Base-by-base conservation (phyloP, 306 rosid genomes). In the Malus sieversii region DNA sequence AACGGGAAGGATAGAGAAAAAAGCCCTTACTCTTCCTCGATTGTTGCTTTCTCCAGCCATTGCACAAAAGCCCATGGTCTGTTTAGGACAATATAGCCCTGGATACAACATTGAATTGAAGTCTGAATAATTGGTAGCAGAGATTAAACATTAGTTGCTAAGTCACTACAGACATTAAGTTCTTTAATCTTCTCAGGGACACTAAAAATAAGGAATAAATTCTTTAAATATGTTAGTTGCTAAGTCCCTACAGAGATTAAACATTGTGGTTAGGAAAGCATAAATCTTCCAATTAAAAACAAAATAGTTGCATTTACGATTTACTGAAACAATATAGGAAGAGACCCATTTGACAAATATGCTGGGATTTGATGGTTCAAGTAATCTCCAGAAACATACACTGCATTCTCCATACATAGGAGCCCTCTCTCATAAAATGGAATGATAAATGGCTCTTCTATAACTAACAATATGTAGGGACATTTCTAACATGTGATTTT, bases 11-110 rank as follows among this genome's bases (percentile, higher is more conserved):
- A 42, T 42, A 9, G 45, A 69, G 18, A 48, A 69, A 58, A 58
- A 42, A 32, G 23, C 18, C 58, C 93, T 77, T 73, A 93, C 97
- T 93, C 92, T 88, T 93, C 98, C 72, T 89, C 89, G 48, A 93
- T 88, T n/a, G 63, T 76, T 74, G 92, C 97, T 85, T 88, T 89
- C 87, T 91, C 97, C 77, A 93, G 90, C 98, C 98, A 93, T 75
- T 93, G 98, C 79, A 93, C 93, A 84, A 93, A 93, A 71, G 98
- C 98, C 98, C 98, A 93, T 14, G 98, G 98, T 84, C 97, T 90
- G 79, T 93, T 89, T 75, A 93, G 90, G 77, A 91, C 98, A 71
- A 93, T 68, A 80, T 93, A 93, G 75, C 97, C 98, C 98, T 93
- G 87, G 70, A 52, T 58, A 69, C 71, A 63, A 73, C 79, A 78